Conservation (phyloP, 2,329 filamentous ascomycete genomes). For the Thelonectria rubi region DNA sequence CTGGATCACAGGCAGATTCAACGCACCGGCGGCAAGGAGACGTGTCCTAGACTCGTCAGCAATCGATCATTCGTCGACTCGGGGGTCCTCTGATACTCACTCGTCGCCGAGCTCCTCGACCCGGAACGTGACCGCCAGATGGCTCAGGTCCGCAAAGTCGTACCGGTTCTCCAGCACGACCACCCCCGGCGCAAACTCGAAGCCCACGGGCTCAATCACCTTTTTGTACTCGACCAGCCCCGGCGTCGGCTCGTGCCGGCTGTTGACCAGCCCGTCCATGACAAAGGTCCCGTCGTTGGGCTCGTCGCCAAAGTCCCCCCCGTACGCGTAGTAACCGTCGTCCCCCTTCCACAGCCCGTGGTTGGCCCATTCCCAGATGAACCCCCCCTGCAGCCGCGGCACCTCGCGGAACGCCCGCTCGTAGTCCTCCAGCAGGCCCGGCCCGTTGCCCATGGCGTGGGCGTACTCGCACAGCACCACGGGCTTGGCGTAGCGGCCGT, state of each 20-base stretch:
- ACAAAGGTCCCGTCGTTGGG: conserved; percentile 70
- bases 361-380: conserved; percentile 74
- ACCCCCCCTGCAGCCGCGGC: conserved; percentile 71
- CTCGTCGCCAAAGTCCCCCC: conserved; percentile 68
- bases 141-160: conserved; percentile 56
- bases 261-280: conserved; percentile 67
- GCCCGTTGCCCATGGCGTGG: conserved; percentile 79
- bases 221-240: conserved; percentile 67
- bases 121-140: conserved; percentile 55
- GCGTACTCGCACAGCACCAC: conserved; percentile 67
- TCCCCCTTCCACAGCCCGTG: conserved; percentile 63
- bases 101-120: conserved; percentile 53
- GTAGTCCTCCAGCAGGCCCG: conserved; percentile 75
- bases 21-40: conserved; percentile 46
- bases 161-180: conserved; percentile 59
- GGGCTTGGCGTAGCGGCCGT: conserved; percentile 63
- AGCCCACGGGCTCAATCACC: conserved; percentile 63
- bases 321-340: conserved; percentile 64
- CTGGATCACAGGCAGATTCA: conserved; percentile 53
- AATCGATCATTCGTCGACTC: not conserved
- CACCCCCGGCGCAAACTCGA: conserved; percentile 46
- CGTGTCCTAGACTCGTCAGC: conserved; percentile 25
- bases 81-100: conserved; percentile 44
- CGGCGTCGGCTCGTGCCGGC: conserved; percentile 64
- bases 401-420: conserved; percentile 69